These are phyloP conservation scores for Boletus subcaerulescens DNA, from an alignment of 768 basidiomycete genomes.

Conservation along the genomic window DNA sequence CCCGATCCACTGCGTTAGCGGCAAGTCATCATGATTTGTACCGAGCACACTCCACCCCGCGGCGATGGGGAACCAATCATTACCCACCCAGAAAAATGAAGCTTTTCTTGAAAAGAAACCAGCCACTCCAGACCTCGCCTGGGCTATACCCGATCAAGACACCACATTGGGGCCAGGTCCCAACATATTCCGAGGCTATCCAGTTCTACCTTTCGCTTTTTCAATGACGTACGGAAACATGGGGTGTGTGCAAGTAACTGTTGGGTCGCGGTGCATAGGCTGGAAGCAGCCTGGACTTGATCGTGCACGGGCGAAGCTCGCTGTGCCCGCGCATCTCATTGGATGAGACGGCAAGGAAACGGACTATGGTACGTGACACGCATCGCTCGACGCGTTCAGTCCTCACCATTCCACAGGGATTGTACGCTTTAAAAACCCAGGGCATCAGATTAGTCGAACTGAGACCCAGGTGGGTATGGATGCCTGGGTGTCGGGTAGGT, in stretches of 20 bases:
- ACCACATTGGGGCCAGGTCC: no score
- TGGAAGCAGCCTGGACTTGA: neutral
- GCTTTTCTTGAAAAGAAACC: no score
- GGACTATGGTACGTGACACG: neutral
- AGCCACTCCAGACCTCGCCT: no score
- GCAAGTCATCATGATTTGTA: neutral
- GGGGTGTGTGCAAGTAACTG: no score
- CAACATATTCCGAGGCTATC: no score
- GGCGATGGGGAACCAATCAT: neutral
- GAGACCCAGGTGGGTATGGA: neutral
- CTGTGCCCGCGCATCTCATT: no score
- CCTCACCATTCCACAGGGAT: neutral
- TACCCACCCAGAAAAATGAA: neutral
- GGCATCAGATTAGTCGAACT: neutral
- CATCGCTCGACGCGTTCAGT: neutral
- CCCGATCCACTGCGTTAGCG: neutral
- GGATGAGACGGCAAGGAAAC: neutral
- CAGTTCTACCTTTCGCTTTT: no score
- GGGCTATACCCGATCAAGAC: no score
- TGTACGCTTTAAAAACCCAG: neutral
- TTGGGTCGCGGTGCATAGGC: no score
- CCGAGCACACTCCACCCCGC: neutral
- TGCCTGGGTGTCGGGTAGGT: no score
- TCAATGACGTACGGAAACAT: no score
- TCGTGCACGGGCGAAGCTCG: neutral